Evolutionary conservation across 495 filamentous ascomycete genomes (phyloP), one percentile per base, ranked within the genome.

Genomic region (Gamarada debralockiae): DNA sequence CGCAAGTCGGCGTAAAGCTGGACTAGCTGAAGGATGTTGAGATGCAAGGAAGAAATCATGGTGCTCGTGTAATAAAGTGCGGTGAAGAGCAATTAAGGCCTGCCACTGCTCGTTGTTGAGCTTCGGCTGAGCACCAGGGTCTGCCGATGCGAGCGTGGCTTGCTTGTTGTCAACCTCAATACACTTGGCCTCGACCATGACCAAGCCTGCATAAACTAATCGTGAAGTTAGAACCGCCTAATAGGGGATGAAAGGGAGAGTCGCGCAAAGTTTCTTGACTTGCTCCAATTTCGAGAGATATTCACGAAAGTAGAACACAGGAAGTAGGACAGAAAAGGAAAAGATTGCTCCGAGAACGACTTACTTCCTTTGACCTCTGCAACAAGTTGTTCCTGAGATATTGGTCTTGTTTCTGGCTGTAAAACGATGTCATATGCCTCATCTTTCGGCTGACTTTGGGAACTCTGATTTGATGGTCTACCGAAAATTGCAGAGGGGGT

Each of bases 11-110:
- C 76, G 62, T 2, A 92, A 53, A 2, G 78, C 76, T 1, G 71
- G 71, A 41, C 71, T 82, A 0, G 87, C 85, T 0, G 78, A 79
- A 0, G 86, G 87, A 56, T 92, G 86, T 53, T 92, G 87, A 0
- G 81, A 84, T 0, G 86, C 87, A 1, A 92, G 65, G 48, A 93
- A 85, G 59, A 92, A 92, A 53, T 91, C 87, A 55, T 92, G 86
- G 53, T 90, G 84, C 51, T 92, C 87, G 53, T 89, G 79, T 1
- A 92, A 67, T 1, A 92, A 65, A 0, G 85, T 87, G 10, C 82
- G 70, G 60, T 93, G 89, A 1, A 90, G 63, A 2, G 81, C 82
- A 48, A 89, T 85, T 12, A 91, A 59, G 0, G 82, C 81, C 57
- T 88, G 83, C 86, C 84, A 91, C 55, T 90, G 82, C 29, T 82